phyloP scores from a whole-genome alignment of 495 filamentous ascomycete species.

The Penicillium longicatenatum region DNA sequence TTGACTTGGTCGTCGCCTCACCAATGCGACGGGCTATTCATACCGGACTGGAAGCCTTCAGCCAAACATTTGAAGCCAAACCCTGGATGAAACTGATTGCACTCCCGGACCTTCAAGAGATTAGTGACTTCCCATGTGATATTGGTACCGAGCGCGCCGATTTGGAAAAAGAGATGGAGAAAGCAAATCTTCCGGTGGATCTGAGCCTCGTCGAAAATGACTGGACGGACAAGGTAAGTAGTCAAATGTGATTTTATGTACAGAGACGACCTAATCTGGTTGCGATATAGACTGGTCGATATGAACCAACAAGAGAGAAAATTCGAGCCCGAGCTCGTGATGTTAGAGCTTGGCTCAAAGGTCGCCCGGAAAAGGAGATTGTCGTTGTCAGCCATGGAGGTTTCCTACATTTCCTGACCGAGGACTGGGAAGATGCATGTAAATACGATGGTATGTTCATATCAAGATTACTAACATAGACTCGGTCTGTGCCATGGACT shows the following conservation, averaged over 20 bases:
- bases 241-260: neutral
- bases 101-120: constrained; percentile 74
- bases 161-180: constrained; percentile 63
- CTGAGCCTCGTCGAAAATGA: constrained; percentile 49
- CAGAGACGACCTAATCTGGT: neutral
- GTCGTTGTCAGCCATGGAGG: constrained; percentile 66
- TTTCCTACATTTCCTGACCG: constrained; percentile 67
- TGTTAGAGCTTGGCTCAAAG: constrained; percentile 60
- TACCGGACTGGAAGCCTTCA: constrained; percentile 68
- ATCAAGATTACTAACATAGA: too few relatives aligned
- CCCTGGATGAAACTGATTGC: constrained; percentile 48
- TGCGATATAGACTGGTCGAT: constrained; percentile 36
- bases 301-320: constrained; percentile 49
- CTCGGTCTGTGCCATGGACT: neutral
- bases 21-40: constrained; percentile 74
- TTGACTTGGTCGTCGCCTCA: constrained; percentile 70
- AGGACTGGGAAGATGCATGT: constrained; percentile 65
- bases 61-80: constrained; percentile 22
- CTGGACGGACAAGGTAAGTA: constrained; percentile 61
- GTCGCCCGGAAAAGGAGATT: constrained; percentile 47
- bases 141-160: constrained; percentile 53
- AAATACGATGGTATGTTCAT: constrained; percentile 41
- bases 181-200: constrained; percentile 56
- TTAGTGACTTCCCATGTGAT: constrained; percentile 69
- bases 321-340: constrained; percentile 59